Base-by-base conservation (phyloP, 2,329 filamentous ascomycete species). In the Acephala macrosclerotiorum region DNA sequence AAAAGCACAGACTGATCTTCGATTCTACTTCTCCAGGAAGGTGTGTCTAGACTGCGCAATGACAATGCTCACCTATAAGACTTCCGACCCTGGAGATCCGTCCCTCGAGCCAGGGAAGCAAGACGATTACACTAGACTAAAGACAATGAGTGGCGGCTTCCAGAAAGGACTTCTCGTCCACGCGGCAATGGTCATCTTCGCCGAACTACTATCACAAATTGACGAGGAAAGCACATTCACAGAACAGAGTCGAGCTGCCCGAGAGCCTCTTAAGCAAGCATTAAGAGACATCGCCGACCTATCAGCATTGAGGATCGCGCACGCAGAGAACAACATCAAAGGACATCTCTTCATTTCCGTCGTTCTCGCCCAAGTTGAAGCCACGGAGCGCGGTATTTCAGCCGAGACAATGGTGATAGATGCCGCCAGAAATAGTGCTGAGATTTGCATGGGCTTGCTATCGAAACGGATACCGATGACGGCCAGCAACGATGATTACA, bases 21-120 rank as follows among this genome's bases (percentile, higher is more conserved):
- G 80, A 4, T 87, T 81, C 70, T 79, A 84, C 67, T 84, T 81
- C 74, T 86, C 83, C 0, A 78, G 80, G 38, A 84, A 82, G 65
- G 75, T 80, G 8, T 82, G 79, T 66, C 66, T 85, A 1, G 84
- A 87, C 40, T 72, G 77, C 1, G 78, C 80, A 18, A 72, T 81
- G 11, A 66, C 65, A 1, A 66, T 73, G 47, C 51, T 69, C 9
- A 55, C 58, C n/a, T 66, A 73, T 47, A 60, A 66, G 5, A 56
- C 59, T 22, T 58, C 57, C 25, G 58, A 65, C 22, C 22, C 58
- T 8, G 25, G 55, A 5, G 58, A 63, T 8, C 20, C 42, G 7
- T 22, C 51, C 40, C 16, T 61, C 20, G 20, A 56, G 14, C 35
- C 63, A 14, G 62, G 36, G 2, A 29, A 60, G 22, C 45, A 80